phyloP scores from a whole-genome alignment of 306 rosid genomes.

The Cajanus cajan region DNA sequence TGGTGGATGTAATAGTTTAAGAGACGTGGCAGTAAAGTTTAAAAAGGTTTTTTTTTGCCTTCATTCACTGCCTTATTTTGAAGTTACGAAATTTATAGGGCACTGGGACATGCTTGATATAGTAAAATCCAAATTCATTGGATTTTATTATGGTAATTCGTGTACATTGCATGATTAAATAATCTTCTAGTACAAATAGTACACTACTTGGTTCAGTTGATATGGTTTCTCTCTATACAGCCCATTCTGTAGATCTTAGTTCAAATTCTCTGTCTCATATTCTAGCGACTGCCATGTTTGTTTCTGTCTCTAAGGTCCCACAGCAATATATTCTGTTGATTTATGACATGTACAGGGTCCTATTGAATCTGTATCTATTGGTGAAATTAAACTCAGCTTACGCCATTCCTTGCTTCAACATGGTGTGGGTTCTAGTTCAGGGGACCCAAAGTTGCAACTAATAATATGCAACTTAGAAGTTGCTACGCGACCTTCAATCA shows the following conservation, averaged over 20 bases:
- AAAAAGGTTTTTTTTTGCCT: slow-evolving; percentile 63
- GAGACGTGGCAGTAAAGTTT: slow-evolving; percentile 76
- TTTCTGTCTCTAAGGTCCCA: slow-evolving; percentile 19
- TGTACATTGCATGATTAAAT: neutral
- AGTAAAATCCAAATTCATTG: neutral
- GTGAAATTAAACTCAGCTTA: slow-evolving; percentile 81
- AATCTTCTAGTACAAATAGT: neutral
- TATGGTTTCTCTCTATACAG: neutral
- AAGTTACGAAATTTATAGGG: slow-evolving; percentile 9
- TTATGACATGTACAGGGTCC: slow-evolving; percentile 66
- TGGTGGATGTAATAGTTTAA: slow-evolving; percentile 78
- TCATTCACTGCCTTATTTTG: slow-evolving; percentile 18
- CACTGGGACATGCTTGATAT: neutral
- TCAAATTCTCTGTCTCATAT: slow-evolving; percentile 4
- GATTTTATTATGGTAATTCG: slow-evolving; percentile 7
- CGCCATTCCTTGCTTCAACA: slow-evolving; percentile 59
- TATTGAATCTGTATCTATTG: slow-evolving; percentile 70
- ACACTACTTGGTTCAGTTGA: neutral
- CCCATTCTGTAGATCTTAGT: neutral
- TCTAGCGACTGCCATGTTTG: slow-evolving; percentile 6
- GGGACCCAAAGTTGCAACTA: slow-evolving; percentile 77
- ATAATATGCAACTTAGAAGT: slow-evolving; percentile 76
- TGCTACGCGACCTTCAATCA: slow-evolving; percentile 61
- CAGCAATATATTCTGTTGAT: slow-evolving; percentile 28
- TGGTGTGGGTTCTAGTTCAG: slow-evolving; percentile 58